Base-by-base conservation (phyloP, 495 filamentous ascomycete genomes). In the Gamarada debralockiae region DNA sequence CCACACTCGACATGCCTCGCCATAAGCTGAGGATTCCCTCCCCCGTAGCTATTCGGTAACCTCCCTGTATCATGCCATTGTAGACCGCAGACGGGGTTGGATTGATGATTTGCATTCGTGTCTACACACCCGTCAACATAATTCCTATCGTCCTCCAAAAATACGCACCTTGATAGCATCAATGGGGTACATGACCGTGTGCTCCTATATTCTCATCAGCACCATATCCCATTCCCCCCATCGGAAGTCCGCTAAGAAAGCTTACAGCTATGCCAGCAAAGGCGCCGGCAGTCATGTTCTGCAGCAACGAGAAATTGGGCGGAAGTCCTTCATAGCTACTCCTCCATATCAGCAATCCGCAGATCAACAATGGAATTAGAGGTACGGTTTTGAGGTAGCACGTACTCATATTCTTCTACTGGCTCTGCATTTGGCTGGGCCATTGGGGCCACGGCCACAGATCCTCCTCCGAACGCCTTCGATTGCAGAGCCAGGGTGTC, bases 161-260 rank as follows among this genome's bases (percentile, higher is more conserved):
- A 34, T 50, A 67, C 79, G 69, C 74, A 97, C 95, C 85, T 99
- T 99, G 52, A 99, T 84, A 56, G 96, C 82, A 73, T 99, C 93
- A 57, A 99, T 87, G 8, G 93, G 93, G 61, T 99, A 99, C 93
- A 99, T 96, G 56, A 95, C 90, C 46, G 92, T 92, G 69, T 92
- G 90, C 71, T 92, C 87, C 79, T 78, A 61, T 48, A 9, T 15
- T 38, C 12, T 34, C 15, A 43, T 50, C 24, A 59, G 60, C 27
- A 20, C 15, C 12, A 27, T 22, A 12, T 7, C 15, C 3, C 52
- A 34, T 42, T 53, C 43, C 29, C 23, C 10, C 37, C 29, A 18
- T 23, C 53, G 45, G 33, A 18, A 25, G 21, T 21, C 22, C n/a
- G 33, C 61, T 12, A 31, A 12, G 53, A 39, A 33, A 43, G 42